A percentile compares a stretch with the other conserved stretches of the same genome.
Evolutionary conservation across 106 monocot genomes (phyloP).

Genomic region (Dendrobium catenatum): DNA sequence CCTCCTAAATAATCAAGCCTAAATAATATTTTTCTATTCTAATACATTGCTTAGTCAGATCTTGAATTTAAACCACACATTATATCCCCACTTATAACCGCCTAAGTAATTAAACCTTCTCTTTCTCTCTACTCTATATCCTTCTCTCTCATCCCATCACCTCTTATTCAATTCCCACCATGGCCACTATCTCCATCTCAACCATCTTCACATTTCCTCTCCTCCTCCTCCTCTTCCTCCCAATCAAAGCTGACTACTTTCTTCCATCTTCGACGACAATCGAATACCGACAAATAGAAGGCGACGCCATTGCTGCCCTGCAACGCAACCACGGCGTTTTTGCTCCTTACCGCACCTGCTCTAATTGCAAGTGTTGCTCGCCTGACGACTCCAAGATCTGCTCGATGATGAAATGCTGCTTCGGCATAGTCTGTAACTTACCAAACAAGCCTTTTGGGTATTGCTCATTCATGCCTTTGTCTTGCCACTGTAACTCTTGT

Average conservation of each 20-base stretch:
- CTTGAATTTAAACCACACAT: no score
- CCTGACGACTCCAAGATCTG: conserved; percentile 31
- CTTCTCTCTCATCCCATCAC: background rate
- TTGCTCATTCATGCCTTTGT: conserved; percentile 59
- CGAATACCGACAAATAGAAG: background rate
- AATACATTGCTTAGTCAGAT: no score
- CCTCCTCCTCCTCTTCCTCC: background rate
- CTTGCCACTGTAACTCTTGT: conserved; percentile 51
- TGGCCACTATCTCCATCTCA: background rate
- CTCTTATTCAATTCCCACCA: background rate
- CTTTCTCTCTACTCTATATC: no score
- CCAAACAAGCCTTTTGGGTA: conserved; percentile 66
- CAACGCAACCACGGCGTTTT: no score
- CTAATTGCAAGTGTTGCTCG: conserved; percentile 47
- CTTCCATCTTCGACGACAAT: background rate
- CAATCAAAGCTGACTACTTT: background rate
- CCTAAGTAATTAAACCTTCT: background rate
- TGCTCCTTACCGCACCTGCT: conserved; percentile 52
- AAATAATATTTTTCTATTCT: no score
- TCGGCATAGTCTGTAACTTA: conserved; percentile 63
- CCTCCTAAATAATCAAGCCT: no score
- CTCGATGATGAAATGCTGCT: conserved; percentile 59
- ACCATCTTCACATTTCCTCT: background rate
- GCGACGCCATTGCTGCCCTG: background rate
- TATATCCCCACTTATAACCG: no score